Conservation (phyloP, 495 filamentous ascomycete genomes). For the Trichocladium uniseriatum region DNA sequence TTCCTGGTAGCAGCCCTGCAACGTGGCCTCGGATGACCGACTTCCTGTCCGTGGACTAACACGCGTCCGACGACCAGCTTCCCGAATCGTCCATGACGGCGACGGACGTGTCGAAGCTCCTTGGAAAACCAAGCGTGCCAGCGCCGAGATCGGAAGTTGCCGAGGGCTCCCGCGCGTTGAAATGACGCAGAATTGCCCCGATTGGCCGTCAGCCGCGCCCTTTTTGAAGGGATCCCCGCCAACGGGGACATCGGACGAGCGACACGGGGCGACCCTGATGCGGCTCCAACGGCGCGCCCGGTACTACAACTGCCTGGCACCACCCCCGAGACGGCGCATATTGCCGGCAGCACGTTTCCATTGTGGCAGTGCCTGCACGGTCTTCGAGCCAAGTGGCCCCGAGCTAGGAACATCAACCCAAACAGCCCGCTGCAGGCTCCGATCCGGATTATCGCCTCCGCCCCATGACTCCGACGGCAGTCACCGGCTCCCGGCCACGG, state of each 20-base stretch:
- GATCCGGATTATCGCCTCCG: not conserved
- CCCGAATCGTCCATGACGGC: slow-evolving; percentile 19
- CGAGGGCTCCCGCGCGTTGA: slow-evolving; percentile 8
- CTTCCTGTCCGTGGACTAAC: not conserved
- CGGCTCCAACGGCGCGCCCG: slow-evolving; percentile 2
- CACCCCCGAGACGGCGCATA: not conserved
- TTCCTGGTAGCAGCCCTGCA: slow-evolving; percentile 10
- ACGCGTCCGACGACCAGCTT: slow-evolving; percentile 17
- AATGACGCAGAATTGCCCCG: slow-evolving; percentile 13
- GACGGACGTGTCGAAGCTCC: not conserved
- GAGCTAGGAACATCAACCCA: too few species aligned
- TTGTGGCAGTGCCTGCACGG: slow-evolving; percentile 5
- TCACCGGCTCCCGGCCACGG: not conserved
- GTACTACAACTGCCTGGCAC: not conserved
- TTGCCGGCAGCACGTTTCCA: not conserved
- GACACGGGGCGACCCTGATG: not conserved
- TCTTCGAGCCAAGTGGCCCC: not conserved
- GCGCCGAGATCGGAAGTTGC: slow-evolving; percentile 27
- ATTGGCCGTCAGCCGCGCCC: slow-evolving; percentile 16
- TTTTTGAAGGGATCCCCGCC: slow-evolving; percentile 8
- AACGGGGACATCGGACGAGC: not conserved
- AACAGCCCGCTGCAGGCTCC: too few species aligned
- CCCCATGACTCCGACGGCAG: slow-evolving; percentile 5
- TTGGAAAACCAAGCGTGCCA: not conserved
- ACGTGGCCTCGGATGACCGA: slow-evolving; percentile 3